phyloP scores from a whole-genome alignment of 2,329 filamentous ascomycete species.

The Delphinella strobiligena region DNA sequence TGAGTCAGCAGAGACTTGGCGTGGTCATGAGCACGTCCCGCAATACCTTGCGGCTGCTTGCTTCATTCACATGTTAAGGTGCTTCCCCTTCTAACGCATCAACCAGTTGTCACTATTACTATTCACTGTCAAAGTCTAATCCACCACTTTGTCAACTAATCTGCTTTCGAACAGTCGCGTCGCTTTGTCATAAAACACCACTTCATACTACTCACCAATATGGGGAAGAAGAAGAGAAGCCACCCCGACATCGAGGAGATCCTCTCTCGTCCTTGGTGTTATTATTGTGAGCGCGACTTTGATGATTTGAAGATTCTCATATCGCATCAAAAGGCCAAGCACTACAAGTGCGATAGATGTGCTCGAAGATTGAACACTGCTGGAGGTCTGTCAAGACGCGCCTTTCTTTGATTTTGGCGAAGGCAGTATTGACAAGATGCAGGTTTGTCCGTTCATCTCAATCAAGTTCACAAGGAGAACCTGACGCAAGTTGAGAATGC shows the following conservation, averaged over 20 bases:
- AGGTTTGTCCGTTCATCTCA: slow-evolving; percentile 95
- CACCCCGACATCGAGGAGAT: slow-evolving; percentile 82
- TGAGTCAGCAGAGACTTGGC: not conserved
- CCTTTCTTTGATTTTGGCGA: not conserved
- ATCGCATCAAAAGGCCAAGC: slow-evolving; percentile 96
- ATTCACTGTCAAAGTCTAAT: too few species aligned
- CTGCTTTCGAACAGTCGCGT: too few species aligned
- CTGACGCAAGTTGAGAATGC: slow-evolving; percentile 84
- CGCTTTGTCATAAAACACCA: too few species aligned
- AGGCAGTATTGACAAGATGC: slow-evolving; percentile 5
- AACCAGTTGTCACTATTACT: too few species aligned
- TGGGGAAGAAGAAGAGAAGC: slow-evolving; percentile 79
- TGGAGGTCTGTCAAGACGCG: slow-evolving; percentile 53
- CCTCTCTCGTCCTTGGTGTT: slow-evolving; percentile 84
- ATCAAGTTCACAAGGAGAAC: slow-evolving; percentile 94
- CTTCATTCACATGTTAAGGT: too few species aligned
- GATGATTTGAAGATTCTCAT: slow-evolving; percentile 95
- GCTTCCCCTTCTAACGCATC: too few species aligned
- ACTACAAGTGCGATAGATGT: slow-evolving; percentile 95
- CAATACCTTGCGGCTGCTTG: too few species aligned
- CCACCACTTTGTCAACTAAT: not conserved
- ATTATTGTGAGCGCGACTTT: slow-evolving; percentile 99
- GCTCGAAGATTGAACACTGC: slow-evolving; percentile 82
- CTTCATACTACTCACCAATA: slow-evolving; percentile 27
- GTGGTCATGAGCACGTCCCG: too few species aligned